Evolutionary conservation across 805 yeast genomes (phyloP).

Genomic region (Cyberlindnera veronae): DNA sequence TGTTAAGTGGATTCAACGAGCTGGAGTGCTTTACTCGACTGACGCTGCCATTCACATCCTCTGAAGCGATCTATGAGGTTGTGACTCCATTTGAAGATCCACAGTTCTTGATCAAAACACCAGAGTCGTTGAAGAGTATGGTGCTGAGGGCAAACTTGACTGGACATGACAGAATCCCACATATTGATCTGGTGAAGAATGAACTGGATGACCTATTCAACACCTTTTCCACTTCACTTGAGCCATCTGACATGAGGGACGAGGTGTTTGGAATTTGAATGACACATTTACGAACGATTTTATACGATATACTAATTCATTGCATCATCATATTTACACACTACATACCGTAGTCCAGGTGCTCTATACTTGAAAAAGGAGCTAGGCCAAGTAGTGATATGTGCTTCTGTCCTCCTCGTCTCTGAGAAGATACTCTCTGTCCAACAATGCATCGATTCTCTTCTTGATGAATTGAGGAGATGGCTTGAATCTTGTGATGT

Average conservation of each 20-base stretch:
- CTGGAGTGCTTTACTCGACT: conserved; percentile 9
- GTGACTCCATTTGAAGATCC: conserved; percentile 6
- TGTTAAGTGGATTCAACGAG: conserved; percentile 22
- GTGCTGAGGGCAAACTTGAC: conserved; percentile 17
- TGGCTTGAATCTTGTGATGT: conserved; percentile 67
- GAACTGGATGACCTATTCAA: conserved; percentile 11
- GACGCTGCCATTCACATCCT: conserved; percentile 12
- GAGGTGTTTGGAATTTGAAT: too few relatives aligned
- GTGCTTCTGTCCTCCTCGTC: conserved; percentile 55
- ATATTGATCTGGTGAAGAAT: not conserved
- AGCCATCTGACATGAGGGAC: conserved; percentile 3
- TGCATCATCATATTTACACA: too few relatives aligned
- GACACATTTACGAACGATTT: not conserved
- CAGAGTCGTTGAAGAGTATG: conserved; percentile 15
- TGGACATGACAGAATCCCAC: conserved; percentile 1
- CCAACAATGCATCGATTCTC: conserved; percentile 70
- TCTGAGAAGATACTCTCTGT: conserved; percentile 76
- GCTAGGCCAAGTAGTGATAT: conserved; percentile 66
- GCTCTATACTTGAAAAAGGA: not conserved
- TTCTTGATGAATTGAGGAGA: conserved; percentile 63
- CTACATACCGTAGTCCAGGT: too few relatives aligned
- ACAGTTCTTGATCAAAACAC: conserved; percentile 17
- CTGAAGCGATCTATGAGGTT: conserved; percentile 10
- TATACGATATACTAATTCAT: not conserved
- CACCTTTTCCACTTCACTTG: conserved; percentile 7